Base-by-base conservation (phyloP, 768 basidiomycete species). In the Lanmaoa rubissima region DNA sequence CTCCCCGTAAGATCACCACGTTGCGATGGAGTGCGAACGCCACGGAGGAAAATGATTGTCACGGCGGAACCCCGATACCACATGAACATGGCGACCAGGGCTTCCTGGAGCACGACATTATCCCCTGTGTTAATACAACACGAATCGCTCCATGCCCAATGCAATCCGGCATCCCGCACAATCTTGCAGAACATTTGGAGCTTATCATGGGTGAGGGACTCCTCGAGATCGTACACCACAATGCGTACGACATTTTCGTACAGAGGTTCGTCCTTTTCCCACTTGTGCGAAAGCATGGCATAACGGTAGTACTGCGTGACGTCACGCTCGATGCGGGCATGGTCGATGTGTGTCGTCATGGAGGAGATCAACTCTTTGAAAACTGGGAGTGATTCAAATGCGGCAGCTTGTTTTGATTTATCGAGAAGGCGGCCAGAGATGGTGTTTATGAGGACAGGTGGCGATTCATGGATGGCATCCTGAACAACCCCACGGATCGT, bases 291-390 rank as follows among this genome's bases (percentile, higher is more conserved):
- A 34, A 63, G 40, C 6, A 40, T 62, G 35, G 49, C 57, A 17
- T 55, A 59, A 13, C 42, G 57, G 16, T 51, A 62, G 34, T 59
- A 59, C 9, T 51, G 19, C 9, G 16, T 44, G 1, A 61, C 56
- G 8, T 54, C 38, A 1, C 44, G 32, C 2, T 58, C 16, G 24
- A 63, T 61, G 26, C 40, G 60, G 32, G 32, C 4, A 2, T 26
- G 13, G 14, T 62, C 50, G 34, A 54, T 59, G 4, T 21, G 11
- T 17, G 34, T 59, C 0, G 57, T 61, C 57, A 55, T 61, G 0
- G 60, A 61, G 2, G 56, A 64, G 2, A 61, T 8, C 28, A 65
- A 31, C 43, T 59, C 54, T 17, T 45, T 28, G n/a, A 55, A 65
- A 13, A 46, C 3, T 11, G 52, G 53, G 2, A 39, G 41, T 4